Base-by-base conservation (phyloP, 2,329 filamentous ascomycete species). In the Furcasterigmium furcatum region DNA sequence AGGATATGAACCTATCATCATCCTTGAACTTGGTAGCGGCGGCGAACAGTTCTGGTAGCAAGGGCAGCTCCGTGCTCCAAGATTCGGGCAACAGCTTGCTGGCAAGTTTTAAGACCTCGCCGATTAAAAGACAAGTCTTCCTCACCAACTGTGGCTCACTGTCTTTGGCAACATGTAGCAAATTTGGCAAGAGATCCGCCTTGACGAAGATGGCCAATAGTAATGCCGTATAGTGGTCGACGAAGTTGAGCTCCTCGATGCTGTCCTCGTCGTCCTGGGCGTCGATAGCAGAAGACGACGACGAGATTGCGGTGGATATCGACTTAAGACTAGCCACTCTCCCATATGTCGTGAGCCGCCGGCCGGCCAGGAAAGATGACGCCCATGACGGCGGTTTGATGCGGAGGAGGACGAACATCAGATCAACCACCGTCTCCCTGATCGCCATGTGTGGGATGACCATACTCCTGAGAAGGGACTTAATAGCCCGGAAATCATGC, bases 341-440 rank as follows among this genome's bases (percentile, higher is more conserved):
- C n/a, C 91, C 92, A 63, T 99, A 99, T 0, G 94, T 99, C 1
- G 95, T 99, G 39, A 99, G 73, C 48, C 95, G 79, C 53, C 94
- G 82, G 8, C 94, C 95, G 29, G 95, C 94, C 39, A 99, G 78
- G 62, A 96, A 99, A 1, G 92, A 95, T 0, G 90, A 91, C 8
- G 94, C 95, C 94, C 94, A 99, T 9, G 91, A 85, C 36, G 94
- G 84, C 47, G 91, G 86, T 56, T 97, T 97, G 60, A 99, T 96
- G 29, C 92, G 84, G 43, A 99, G 67, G 3, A 85, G 63, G 1
- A 77, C 76, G 58, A 95, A 96, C 16, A 99, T 68, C 12, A 99
- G 72, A 62, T 99, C 94, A 49, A 99, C 76, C 16, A 96, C 83
- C 1, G 91, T 85, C 59, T 95, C 91, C 41, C 79, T 72, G 40